Evolutionary conservation across 768 basidiomycete species (phyloP).

Genomic region (Lentinus brumalis): DNA sequence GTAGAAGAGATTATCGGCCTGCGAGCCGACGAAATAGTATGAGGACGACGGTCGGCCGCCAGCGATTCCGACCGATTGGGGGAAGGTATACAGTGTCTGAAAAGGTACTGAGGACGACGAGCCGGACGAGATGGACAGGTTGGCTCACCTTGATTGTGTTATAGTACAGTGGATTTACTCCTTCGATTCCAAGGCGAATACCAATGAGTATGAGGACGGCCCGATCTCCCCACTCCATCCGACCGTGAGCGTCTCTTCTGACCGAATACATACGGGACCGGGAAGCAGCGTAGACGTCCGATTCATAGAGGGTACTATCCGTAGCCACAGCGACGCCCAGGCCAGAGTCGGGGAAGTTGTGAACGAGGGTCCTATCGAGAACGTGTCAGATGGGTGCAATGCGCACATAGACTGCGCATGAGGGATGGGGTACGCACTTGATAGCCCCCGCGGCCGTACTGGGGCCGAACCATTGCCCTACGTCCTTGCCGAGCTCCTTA

Average conservation of each 20-base stretch:
- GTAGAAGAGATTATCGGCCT: constrained; percentile 85
- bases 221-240: constrained; percentile 68
- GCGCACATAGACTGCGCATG: background rate
- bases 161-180: constrained; percentile 94
- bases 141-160: constrained; percentile 70
- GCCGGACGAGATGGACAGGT: constrained; percentile 13
- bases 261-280: constrained; percentile 25
- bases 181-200: constrained; percentile 84
- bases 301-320: constrained; percentile 79
- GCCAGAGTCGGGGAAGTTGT: constrained; percentile 76
- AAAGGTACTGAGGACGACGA: background rate
- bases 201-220: constrained; percentile 88
- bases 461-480: constrained; percentile 98
- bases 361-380: constrained; percentile 64
- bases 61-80: constrained; percentile 95
- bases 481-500: constrained; percentile 91
- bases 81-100: constrained; percentile 86
- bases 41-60: constrained; percentile 96
- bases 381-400: background rate
- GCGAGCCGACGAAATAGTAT: constrained; percentile 95
- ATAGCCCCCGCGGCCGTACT: constrained; percentile 97
- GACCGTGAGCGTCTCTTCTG: constrained; percentile 16
- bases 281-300: constrained; percentile 85
- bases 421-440: constrained; percentile 50
- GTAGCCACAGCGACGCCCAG: constrained; percentile 81